phyloP scores from a whole-genome alignment of 1,139 yeast genomes.

The Scheffersomyces lignicola region DNA sequence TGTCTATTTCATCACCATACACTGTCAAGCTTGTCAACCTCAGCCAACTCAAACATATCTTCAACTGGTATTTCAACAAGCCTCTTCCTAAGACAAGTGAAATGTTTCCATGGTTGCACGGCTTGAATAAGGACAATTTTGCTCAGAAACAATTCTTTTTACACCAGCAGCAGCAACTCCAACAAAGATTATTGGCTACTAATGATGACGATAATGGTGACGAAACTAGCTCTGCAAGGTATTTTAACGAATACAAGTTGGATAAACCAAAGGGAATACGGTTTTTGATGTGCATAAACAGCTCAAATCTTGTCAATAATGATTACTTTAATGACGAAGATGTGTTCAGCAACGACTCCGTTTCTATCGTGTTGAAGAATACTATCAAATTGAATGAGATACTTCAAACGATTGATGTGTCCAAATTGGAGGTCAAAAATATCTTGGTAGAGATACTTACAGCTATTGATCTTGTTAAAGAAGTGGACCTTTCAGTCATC shows the following conservation, averaged over 20 bases:
- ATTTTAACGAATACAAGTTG: constrained; percentile 12
- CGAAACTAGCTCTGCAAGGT: constrained; percentile 1
- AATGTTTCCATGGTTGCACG: constrained; percentile 93
- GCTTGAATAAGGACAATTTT: constrained; percentile 53
- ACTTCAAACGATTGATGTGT: constrained; percentile 47
- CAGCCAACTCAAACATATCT: constrained; percentile 31
- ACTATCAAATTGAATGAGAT: constrained; percentile 62
- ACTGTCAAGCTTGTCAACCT: constrained; percentile 25
- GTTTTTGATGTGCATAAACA: constrained; percentile 53
- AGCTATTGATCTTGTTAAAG: constrained; percentile 15
- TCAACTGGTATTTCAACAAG: constrained; percentile 48
- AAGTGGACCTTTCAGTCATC: constrained; percentile 9
- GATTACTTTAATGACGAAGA: constrained; percentile 6
- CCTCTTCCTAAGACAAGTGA: constrained; percentile 65
- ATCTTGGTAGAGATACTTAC: constrained; percentile 21
- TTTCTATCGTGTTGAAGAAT: constrained; percentile 51
- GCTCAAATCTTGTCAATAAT: constrained; percentile 7
- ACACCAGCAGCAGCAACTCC: constrained; percentile 24
- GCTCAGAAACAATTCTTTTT: constrained; percentile 49
- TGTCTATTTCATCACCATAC: constrained; percentile 3
- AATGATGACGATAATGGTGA: not conserved
- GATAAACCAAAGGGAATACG: constrained; percentile 26
- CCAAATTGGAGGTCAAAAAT: constrained; percentile 32
- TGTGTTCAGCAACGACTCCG: too few species aligned
- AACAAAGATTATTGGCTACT: constrained; percentile 5